These are phyloP conservation scores for Cystobasidium tubakii DNA, from an alignment of 768 basidiomycete species.

Conservation along the genomic window DNA sequence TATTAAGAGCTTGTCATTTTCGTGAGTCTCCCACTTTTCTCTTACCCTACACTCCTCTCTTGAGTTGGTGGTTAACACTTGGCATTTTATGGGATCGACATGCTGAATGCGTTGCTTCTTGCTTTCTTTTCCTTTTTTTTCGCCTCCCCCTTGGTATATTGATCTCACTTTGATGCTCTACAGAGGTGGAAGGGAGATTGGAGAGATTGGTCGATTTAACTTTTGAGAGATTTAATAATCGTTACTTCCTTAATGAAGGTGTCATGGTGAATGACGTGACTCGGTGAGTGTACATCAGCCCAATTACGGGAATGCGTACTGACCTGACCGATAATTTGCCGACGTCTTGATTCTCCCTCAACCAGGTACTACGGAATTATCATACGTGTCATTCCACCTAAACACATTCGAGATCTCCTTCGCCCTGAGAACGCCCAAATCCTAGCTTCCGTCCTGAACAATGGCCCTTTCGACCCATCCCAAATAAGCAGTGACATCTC, in stretches of 20 bases:
- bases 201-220: conserved; percentile 92
- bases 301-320: too few relatives aligned
- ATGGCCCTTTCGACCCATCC: neutral
- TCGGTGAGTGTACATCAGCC: conserved; percentile 82
- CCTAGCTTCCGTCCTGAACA: neutral
- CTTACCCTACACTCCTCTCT: too few relatives aligned
- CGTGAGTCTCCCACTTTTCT: conserved; percentile 60
- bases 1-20: conserved; percentile 91
- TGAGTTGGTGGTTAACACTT: too few relatives aligned
- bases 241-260: conserved; percentile 86
- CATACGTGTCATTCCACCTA: conserved; percentile 62
- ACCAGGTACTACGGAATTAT: conserved; percentile 57
- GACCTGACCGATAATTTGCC: neutral
- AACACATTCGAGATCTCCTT: conserved; percentile 33
- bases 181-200: conserved; percentile 93
- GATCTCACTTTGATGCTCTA: conserved; percentile 8
- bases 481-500: neutral
- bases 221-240: conserved; percentile 90
- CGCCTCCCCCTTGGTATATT: neutral
- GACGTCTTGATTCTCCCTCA: neutral
- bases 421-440: conserved; percentile 11
- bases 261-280: conserved; percentile 73
- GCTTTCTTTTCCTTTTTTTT: neutral
- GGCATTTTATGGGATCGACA: too few relatives aligned
- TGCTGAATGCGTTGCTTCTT: too few relatives aligned